Evolutionary conservation across 1,284 basidiomycete species (phyloP).

Genomic region (Gastroboletus turbinatus): DNA sequence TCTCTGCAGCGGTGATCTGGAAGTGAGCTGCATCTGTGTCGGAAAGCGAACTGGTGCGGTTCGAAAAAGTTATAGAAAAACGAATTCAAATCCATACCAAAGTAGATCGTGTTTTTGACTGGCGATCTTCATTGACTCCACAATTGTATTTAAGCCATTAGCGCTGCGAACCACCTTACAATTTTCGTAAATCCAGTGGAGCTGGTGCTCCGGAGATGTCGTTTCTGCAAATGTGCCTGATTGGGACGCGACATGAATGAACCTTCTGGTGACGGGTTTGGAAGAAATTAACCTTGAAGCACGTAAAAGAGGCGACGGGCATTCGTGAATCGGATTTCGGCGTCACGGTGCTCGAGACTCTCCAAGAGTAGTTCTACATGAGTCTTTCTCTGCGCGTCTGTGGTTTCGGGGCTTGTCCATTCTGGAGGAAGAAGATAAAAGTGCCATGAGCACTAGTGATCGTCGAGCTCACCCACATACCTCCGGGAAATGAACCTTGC

Average conservation of each 20-base stretch:
- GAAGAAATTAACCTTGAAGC: conserved; percentile 68
- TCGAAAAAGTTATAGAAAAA: conserved; percentile 1
- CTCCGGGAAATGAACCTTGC: conserved; percentile 78
- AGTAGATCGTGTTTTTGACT: conserved; percentile 85
- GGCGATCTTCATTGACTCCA: conserved; percentile 89
- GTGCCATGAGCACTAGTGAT: background rate
- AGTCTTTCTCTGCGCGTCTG: conserved; percentile 59
- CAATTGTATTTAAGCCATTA: conserved; percentile 83
- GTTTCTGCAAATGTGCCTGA: conserved; percentile 92
- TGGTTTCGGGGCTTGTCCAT: conserved; percentile 67
- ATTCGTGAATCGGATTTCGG: conserved; percentile 82
- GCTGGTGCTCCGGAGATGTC: conserved; percentile 87
- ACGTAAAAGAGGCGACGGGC: conserved; percentile 88
- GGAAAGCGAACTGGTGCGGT: conserved; percentile 56
- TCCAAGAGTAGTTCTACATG: conserved; percentile 82
- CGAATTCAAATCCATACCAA: conserved; percentile 46
- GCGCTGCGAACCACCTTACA: conserved; percentile 82
- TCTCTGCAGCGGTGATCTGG: conserved; percentile 67
- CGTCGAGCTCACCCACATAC: conserved; percentile 40
- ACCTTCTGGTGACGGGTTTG: conserved; percentile 3
- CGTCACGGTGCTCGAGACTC: conserved; percentile 81
- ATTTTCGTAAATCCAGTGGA: conserved; percentile 96
- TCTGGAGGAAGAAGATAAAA: conserved; percentile 44
- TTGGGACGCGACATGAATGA: conserved; percentile 21
- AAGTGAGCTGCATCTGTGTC: conserved; percentile 70